Percentiles rank a stretch among this genome's conserved stretches.
Evolutionary conservation across 306 rosid genomes (phyloP).

Genomic region (Adenanthera pavonina): DNA sequence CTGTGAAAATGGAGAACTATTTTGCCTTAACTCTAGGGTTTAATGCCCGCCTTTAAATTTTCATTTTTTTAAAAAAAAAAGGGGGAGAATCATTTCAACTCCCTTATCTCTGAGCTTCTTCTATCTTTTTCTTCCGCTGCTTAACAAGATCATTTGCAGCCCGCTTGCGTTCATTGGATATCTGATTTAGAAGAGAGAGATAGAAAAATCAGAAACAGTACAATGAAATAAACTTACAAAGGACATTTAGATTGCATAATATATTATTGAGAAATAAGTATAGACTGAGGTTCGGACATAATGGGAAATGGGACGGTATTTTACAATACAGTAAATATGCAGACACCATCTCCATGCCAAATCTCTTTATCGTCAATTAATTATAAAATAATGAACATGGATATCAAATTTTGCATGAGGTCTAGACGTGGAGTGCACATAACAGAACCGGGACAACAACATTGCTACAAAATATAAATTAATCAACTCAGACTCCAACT

Average conservation of each 20-base stretch:
- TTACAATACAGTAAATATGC: background rate
- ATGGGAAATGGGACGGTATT: background rate
- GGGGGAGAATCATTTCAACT: conserved; percentile 26
- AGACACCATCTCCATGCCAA: background rate
- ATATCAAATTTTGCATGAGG: background rate
- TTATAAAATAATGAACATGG: background rate
- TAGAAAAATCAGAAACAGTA: conserved; percentile 10
- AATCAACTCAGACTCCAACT: background rate
- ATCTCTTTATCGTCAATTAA: background rate
- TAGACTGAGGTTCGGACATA: background rate
- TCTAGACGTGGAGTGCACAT: background rate
- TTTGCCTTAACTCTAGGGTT: background rate
- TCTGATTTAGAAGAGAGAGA: conserved; percentile 48
- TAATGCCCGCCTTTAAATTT: background rate
- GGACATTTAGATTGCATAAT: background rate
- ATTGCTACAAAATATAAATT: no score
- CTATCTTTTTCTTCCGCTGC: conserved; percentile 68
- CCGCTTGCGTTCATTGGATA: conserved; percentile 62
- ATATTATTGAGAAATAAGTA: background rate
- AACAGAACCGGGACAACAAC: background rate
- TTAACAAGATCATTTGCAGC: conserved; percentile 46
- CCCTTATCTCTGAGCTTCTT: conserved; percentile 51
- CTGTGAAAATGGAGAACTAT: background rate
- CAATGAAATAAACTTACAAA: background rate
- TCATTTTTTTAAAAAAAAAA: rapidly evolving